Conservation (phyloP, 164 flowering plant genomes). For the Euptelea pleiosperma region DNA sequence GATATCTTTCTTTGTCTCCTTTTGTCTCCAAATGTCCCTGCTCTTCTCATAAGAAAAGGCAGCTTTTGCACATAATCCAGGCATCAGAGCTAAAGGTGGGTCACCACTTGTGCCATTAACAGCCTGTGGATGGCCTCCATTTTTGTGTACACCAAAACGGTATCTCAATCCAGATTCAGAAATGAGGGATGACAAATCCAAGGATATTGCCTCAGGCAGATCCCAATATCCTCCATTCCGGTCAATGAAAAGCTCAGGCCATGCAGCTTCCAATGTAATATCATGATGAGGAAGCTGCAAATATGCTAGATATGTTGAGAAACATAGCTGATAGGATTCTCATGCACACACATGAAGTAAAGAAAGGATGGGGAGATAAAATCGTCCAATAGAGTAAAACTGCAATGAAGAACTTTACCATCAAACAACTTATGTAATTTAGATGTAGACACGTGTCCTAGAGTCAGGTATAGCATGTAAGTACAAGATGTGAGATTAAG, state of each 20-base stretch:
- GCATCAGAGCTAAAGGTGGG: constrained; percentile 58
- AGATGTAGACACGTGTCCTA: background rate
- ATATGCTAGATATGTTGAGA: constrained; percentile 12
- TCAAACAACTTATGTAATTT: background rate
- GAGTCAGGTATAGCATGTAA: too few species aligned
- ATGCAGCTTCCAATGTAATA: constrained; percentile 77
- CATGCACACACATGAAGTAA: too few species aligned
- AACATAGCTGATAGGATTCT: background rate
- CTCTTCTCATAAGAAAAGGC: constrained; percentile 76
- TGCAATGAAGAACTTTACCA: background rate
- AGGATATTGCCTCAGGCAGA: constrained; percentile 69
- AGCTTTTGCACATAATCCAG: constrained; percentile 82
- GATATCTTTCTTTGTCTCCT: constrained; percentile 40
- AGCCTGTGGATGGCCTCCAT: constrained; percentile 52
- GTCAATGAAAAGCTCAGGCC: constrained; percentile 85
- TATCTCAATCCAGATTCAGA: constrained; percentile 68
- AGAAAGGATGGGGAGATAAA: background rate
- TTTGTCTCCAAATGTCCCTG: constrained; percentile 72
- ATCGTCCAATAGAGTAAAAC: background rate
- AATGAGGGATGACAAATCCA: constrained; percentile 60
- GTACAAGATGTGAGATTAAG: too few species aligned
- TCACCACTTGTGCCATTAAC: constrained; percentile 30
- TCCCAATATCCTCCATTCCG: constrained; percentile 79
- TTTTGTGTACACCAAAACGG: constrained; percentile 72
- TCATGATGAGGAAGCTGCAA: constrained; percentile 79